Conservation (phyloP, 495 filamentous ascomycete species). For the Daldinia bambusicola region DNA sequence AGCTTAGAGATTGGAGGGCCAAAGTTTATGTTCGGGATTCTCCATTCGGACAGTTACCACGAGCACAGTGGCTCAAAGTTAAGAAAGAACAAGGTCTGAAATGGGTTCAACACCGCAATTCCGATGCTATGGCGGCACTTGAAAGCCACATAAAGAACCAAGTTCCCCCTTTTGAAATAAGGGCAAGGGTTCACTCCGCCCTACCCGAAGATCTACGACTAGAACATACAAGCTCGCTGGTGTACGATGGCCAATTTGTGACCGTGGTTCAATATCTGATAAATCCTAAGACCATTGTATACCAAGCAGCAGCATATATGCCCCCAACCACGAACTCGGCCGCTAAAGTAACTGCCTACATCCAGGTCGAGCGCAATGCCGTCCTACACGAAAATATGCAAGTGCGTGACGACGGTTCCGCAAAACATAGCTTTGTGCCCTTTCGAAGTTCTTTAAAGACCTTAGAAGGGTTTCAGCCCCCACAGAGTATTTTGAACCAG, state of each 20-base stretch:
- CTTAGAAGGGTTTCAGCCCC: not conserved
- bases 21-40: not conserved
- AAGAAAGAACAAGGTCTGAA: not conserved
- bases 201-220: not conserved
- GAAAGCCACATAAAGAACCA: constrained; percentile 10
- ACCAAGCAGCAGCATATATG: constrained; percentile 16
- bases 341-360: constrained; percentile 2
- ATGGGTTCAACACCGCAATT: constrained; percentile 19
- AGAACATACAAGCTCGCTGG: not conserved
- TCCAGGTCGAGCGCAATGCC: constrained; percentile 14
- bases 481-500: not conserved
- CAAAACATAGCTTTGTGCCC: constrained; percentile 24
- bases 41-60: constrained; percentile 18
- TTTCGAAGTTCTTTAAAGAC: constrained; percentile 16
- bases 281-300: not conserved
- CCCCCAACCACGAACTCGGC: not conserved
- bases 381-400: constrained; percentile 21
- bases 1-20: constrained; percentile 7
- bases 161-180: constrained; percentile 14
- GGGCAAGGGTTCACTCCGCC: constrained; percentile 3
- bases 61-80: constrained; percentile 12
- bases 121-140: constrained; percentile 18
- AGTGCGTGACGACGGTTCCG: not conserved
- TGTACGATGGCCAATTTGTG: not conserved
- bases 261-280: constrained; percentile 23